phyloP scores from a whole-genome alignment of 768 basidiomycete genomes.

The Infundibulicybe gibba region DNA sequence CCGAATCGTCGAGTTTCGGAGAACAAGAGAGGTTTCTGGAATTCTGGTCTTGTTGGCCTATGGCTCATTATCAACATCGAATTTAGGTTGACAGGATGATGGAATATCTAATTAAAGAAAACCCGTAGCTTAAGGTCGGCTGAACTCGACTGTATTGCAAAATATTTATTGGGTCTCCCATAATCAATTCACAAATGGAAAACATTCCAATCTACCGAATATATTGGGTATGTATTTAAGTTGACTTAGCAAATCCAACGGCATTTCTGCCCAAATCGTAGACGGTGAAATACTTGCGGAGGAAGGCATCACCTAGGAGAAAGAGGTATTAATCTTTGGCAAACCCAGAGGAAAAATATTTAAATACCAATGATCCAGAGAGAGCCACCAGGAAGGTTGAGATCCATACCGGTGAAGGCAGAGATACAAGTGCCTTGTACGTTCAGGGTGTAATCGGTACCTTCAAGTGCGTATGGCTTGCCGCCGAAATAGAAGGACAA shows the following conservation, averaged over 20 bases:
- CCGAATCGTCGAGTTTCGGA: constrained; percentile 20
- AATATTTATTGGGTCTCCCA: too few relatives aligned
- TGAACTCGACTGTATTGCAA: too few relatives aligned
- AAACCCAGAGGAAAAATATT: not conserved
- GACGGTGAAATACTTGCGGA: constrained; percentile 90
- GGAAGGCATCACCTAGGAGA: constrained; percentile 75
- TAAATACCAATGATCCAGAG: constrained; percentile 86
- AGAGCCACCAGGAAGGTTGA: constrained; percentile 75
- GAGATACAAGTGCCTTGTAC: constrained; percentile 93
- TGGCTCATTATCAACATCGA: not conserved
- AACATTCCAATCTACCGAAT: not conserved
- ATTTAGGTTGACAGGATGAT: too few relatives aligned
- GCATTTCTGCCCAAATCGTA: constrained; percentile 77
- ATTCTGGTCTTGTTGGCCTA: not conserved
- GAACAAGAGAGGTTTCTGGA: constrained; percentile 12
- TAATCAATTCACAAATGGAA: too few relatives aligned
- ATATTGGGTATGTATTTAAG: constrained; percentile 10
- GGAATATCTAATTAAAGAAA: too few relatives aligned
- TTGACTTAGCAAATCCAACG: constrained; percentile 71
- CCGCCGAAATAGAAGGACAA: constrained; percentile 83
- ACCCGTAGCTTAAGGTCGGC: too few relatives aligned
- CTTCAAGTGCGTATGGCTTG: constrained; percentile 74
- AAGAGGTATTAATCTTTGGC: constrained; percentile 3
- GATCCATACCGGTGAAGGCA: constrained; percentile 88
- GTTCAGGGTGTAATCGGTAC: constrained; percentile 86